Evolutionary conservation across 2,329 filamentous ascomycete genomes (phyloP).

Genomic region (Aspergillus carbonarius): DNA sequence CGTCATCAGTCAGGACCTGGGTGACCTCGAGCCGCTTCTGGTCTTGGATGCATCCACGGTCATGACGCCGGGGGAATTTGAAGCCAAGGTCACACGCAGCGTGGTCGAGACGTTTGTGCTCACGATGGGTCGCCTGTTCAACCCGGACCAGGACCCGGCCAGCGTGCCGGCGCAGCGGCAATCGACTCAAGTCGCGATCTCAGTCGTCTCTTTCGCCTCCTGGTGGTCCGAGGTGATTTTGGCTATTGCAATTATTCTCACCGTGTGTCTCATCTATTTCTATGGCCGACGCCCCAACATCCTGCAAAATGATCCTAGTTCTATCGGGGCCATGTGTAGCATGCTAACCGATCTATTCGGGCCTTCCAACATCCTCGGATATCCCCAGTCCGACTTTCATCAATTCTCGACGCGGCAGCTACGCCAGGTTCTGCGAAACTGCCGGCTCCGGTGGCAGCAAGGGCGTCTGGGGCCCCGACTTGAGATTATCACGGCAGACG

Average conservation of each 20-base stretch:
- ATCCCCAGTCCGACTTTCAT: slow-evolving; percentile 30
- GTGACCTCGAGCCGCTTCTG: slow-evolving; percentile 30
- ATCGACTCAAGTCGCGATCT: slow-evolving; percentile 29
- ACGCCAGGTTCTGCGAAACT: slow-evolving; percentile 29
- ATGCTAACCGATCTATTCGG: slow-evolving; percentile 33
- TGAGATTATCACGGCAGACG: slow-evolving; percentile 32
- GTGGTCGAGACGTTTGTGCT: slow-evolving; percentile 33
- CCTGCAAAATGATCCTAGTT: slow-evolving; percentile 33
- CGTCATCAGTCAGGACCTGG: slow-evolving; percentile 32
- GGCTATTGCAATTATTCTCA: slow-evolving; percentile 22
- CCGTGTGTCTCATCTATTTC: slow-evolving; percentile 27
- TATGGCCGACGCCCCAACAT: slow-evolving; percentile 32
- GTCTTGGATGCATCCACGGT: slow-evolving; percentile 30
- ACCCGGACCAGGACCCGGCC: slow-evolving; percentile 25
- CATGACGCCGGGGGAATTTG: slow-evolving; percentile 30
- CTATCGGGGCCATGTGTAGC: slow-evolving; percentile 37
- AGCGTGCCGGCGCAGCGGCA: slow-evolving; percentile 22
- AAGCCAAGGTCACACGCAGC: slow-evolving; percentile 26
- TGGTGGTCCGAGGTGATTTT: slow-evolving; percentile 32
- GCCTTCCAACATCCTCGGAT: slow-evolving; percentile 27
- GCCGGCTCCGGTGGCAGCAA: slow-evolving; percentile 30
- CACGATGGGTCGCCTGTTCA: slow-evolving; percentile 33
- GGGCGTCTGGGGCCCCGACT: slow-evolving; percentile 27
- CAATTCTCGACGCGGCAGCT: slow-evolving; percentile 36
- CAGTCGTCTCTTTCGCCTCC: slow-evolving; percentile 30